A percentile compares a stretch with the other conserved stretches of the same genome.
These are phyloP conservation scores for Ascochyta viciae-villosae DNA, from an alignment of 2,329 filamentous ascomycete species.

Conservation along the genomic window DNA sequence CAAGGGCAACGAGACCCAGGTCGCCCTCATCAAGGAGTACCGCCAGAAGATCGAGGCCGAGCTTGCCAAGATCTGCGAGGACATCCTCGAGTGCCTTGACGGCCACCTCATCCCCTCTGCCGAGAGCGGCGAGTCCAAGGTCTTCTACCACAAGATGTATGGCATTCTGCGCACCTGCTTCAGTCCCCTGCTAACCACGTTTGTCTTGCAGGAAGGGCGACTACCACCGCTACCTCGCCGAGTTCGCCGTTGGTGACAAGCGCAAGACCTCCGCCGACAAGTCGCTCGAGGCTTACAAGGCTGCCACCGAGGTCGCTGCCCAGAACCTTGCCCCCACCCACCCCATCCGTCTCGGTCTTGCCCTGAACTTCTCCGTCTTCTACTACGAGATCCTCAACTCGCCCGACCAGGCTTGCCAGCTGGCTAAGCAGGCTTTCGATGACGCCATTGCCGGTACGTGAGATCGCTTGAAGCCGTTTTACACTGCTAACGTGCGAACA, in stretches of 20 bases:
- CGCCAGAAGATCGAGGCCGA: conserved; percentile 97
- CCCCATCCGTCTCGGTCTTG: conserved; percentile 90
- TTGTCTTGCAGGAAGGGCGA: conserved; percentile 84
- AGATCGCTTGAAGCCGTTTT: background rate
- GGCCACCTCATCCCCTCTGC: conserved; percentile 92
- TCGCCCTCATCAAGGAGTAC: conserved; percentile 94
- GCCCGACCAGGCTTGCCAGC: conserved; percentile 96
- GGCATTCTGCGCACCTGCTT: background rate
- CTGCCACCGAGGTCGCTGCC: conserved; percentile 86
- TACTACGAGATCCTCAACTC: conserved; percentile 99
- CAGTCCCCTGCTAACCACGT: conserved; percentile 27
- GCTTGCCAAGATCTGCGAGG: conserved; percentile 96
- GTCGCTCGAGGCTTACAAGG: conserved; percentile 97
- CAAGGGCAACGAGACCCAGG: conserved; percentile 94
- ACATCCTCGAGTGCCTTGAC: conserved; percentile 94
- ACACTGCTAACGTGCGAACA: conserved; percentile 48
- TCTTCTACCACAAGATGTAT: conserved; percentile 99
- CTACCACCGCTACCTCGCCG: conserved; percentile 98
- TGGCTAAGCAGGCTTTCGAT: conserved; percentile 94
- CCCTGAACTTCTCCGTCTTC: conserved; percentile 97
- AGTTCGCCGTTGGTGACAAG: conserved; percentile 93
- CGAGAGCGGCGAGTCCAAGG: conserved; percentile 96
- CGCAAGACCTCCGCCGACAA: conserved; percentile 93
- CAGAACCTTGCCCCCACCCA: conserved; percentile 90
- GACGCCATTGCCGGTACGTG: conserved; percentile 86